Evolutionary conservation across 306 rosid genomes (phyloP), one percentile per base, ranked within the genome.

Genomic region (Medicago ruthenica): DNA sequence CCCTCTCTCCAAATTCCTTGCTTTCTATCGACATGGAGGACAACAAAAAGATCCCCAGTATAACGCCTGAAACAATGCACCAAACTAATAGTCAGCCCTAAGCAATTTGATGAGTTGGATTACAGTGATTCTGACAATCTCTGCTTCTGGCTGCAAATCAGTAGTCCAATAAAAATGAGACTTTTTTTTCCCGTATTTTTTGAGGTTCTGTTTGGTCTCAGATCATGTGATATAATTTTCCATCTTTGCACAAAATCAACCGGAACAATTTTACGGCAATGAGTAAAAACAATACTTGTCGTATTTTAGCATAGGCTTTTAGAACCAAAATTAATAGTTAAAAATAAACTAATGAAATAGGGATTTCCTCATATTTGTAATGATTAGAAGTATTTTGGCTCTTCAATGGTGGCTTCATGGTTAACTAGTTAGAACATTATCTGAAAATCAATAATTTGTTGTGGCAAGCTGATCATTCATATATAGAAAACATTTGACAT

Each of bases 1-100:
- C 98, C 99, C 40, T 90, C 96, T 83, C 96, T 89, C 87, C 83
- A 69, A 83, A 95, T 82, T 86, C 97, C 99, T 55, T 51, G 81
- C 67, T 92, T 92, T 83, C 79, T 86, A 73, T 82, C 83, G 13
- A 95, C 79, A 85, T 81, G 97, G 79, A 95, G 83, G 81, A 83
- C 88, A 54, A 95, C 80, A 75, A 84, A 95, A 78, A 92, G 93
- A 87, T 95, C 86, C 78, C 99, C 99, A 24, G 70, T 81, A 79
- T 68, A 60, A 54, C 79, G 79, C 92, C 99, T 95, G 91, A 60
- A 74, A 83, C 48, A 80, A 27, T 9, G 70, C 20, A 79, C 24
- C 60, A 86, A 64, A 78, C 45, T 65, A 48, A 40, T 71, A 9
- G 22, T 44, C 9, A 78, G 73, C 11, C 16, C 55, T 74, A 65